These are phyloP conservation scores for Hygrophoropsis aurantiaca DNA, from an alignment of 768 basidiomycete genomes.

Conservation along the genomic window DNA sequence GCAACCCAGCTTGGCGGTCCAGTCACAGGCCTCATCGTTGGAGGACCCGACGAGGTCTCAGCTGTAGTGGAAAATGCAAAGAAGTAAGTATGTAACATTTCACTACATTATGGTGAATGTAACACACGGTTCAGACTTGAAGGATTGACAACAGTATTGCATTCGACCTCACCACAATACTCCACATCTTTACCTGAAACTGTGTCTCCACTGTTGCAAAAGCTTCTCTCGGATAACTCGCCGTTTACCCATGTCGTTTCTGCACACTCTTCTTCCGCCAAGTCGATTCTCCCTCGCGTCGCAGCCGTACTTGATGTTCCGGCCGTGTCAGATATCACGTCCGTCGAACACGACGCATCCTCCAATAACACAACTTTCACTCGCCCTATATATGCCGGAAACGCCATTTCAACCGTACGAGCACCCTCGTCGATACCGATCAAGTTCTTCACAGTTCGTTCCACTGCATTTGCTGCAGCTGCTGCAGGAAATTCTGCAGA, in stretches of 20 bases:
- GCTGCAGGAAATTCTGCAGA: slow-evolving; percentile 46
- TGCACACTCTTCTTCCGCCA: slow-evolving; percentile 88
- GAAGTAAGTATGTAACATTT: slow-evolving; percentile 50
- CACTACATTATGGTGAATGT: slow-evolving; percentile 9
- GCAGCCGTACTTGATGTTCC: slow-evolving; percentile 88
- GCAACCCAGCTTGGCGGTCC: slow-evolving; percentile 83
- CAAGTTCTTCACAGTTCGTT: slow-evolving; percentile 95
- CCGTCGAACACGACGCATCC: slow-evolving; percentile 68
- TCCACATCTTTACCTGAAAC: slow-evolving; percentile 70
- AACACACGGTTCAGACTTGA: slow-evolving; percentile 48
- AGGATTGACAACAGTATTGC: slow-evolving; percentile 65
- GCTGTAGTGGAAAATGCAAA: slow-evolving; percentile 71
- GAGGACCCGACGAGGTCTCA: slow-evolving; percentile 65
- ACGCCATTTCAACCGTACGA: slow-evolving; percentile 91
- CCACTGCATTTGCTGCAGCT: slow-evolving; percentile 83
- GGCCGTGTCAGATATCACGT: slow-evolving; percentile 88
- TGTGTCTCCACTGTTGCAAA: slow-evolving; percentile 80
- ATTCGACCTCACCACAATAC: slow-evolving; percentile 72
- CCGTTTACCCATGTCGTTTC: slow-evolving; percentile 90
- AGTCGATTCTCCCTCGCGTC: slow-evolving; percentile 90
- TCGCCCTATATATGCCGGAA: slow-evolving; percentile 96
- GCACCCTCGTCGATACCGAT: slow-evolving; percentile 72
- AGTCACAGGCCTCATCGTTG: slow-evolving; percentile 77
- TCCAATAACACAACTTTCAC: slow-evolving; percentile 82
- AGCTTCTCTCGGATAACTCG: slow-evolving; percentile 59